phyloP scores from a whole-genome alignment of 1,139 yeast genomes.

The Candida dubliniensis region DNA sequence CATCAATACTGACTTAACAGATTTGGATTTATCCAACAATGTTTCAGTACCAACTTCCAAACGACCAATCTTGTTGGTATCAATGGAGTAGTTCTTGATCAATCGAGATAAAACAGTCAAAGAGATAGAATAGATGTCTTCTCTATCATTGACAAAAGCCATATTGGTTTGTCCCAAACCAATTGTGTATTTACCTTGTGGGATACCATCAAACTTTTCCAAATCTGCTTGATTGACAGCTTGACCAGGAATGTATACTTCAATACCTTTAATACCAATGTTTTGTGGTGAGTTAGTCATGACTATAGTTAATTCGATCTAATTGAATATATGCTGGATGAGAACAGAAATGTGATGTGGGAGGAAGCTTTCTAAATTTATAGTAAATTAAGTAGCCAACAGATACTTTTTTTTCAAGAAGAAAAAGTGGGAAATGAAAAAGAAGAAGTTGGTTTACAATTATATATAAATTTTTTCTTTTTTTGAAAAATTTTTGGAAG shows the following conservation, averaged over 20 bases:
- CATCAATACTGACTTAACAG: conserved; percentile 94
- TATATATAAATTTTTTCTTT: no score
- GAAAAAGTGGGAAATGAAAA: no score
- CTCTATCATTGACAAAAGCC: conserved; percentile 96
- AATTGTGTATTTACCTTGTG: conserved; percentile 95
- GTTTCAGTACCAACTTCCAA: conserved; percentile 99
- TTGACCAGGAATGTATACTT: conserved; percentile 80
- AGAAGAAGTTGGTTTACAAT: no score
- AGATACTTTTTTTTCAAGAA: no score
- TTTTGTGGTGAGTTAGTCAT: conserved; percentile 40
- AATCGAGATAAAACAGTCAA: conserved; percentile 80
- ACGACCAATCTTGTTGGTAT: conserved; percentile 82
- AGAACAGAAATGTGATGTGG: no score
- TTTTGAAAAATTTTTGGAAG: no score
- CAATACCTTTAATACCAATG: conserved; percentile 95
- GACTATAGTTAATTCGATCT: neutral
- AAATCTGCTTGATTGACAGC: conserved; percentile 87
- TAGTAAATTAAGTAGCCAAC: no score
- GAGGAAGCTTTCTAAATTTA: no score
- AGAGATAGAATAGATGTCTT: conserved; percentile 91
- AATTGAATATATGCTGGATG: neutral
- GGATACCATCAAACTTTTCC: conserved; percentile 81
- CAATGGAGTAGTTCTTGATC: conserved; percentile 78
- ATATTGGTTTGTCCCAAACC: conserved; percentile 98
- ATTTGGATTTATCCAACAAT: conserved; percentile 92